Evolutionary conservation across 2,329 filamentous ascomycete genomes (phyloP).

Genomic region (Zymoseptoria tritici): DNA sequence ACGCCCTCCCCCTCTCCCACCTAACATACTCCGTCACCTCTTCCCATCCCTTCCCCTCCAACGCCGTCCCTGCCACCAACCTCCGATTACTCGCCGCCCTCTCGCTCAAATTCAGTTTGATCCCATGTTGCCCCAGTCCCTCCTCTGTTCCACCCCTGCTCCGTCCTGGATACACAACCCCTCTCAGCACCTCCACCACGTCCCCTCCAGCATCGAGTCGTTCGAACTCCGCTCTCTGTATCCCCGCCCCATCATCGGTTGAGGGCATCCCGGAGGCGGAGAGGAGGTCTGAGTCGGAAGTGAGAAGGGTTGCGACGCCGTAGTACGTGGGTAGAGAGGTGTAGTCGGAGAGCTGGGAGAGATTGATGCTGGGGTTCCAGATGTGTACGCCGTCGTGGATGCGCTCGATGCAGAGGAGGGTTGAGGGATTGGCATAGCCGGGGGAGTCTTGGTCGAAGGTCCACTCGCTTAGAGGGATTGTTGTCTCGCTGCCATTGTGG

Average conservation of each 20-base stretch:
- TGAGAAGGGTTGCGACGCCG: not conserved
- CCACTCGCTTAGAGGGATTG: not conserved
- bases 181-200: not conserved
- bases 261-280: not conserved
- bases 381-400: not conserved
- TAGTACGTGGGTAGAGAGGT: not conserved
- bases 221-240: not conserved
- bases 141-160: not conserved
- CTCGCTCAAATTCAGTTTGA: not conserved
- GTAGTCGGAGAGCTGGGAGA: not conserved
- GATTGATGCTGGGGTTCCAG: not conserved
- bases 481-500: not conserved
- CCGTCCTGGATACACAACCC: not conserved
- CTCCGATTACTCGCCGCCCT: not conserved
- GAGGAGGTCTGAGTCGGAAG: not conserved
- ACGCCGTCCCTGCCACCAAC: not conserved
- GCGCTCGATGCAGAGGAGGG: not conserved
- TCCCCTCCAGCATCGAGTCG: not conserved
- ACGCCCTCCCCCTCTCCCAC: not conserved
- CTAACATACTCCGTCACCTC: not conserved
- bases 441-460: not conserved
- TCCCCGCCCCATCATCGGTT: not conserved
- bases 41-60: not conserved
- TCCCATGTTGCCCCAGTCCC: not conserved
- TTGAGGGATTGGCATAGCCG: not conserved